phyloP scores from a whole-genome alignment of 1,139 yeast genomes.

The Zygoascus meyerae region DNA sequence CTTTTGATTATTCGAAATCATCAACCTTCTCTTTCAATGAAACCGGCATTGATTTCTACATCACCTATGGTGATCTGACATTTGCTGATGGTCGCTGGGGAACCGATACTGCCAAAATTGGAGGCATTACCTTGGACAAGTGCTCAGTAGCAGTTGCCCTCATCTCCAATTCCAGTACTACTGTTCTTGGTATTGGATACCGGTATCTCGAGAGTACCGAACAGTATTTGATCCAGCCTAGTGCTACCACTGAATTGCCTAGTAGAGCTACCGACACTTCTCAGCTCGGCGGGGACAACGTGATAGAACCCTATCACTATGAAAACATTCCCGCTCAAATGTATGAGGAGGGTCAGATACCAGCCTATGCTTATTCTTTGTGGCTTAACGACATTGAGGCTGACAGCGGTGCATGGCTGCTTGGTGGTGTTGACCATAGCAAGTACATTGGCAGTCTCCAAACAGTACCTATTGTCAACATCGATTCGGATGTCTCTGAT shows the following conservation, averaged over 20 bases:
- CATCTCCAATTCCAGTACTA: conserved; percentile 40
- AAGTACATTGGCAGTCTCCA: conserved; percentile 42
- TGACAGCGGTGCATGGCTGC: conserved; percentile 44
- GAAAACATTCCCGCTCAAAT: conserved; percentile 31
- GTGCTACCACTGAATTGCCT: conserved; percentile 6
- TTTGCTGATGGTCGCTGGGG: conserved; percentile 45
- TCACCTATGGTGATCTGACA: conserved; percentile 59
- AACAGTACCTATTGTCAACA: conserved; percentile 25
- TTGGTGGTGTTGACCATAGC: conserved; percentile 56
- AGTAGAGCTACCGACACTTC: conserved; percentile 1
- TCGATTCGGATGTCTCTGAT: conserved; percentile 8
- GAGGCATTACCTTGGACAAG: conserved; percentile 33
- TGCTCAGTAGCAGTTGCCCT: conserved; percentile 46
- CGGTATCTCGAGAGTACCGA: conserved; percentile 37
- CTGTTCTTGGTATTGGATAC: conserved; percentile 53
- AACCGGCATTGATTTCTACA: conserved; percentile 31
- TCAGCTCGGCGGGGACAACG: not conserved
- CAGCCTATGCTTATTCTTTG: conserved; percentile 47
- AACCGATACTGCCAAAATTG: conserved; percentile 39
- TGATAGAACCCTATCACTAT: conserved; percentile 8
- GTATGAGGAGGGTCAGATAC: conserved; percentile 44
- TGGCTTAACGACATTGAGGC: conserved; percentile 42
- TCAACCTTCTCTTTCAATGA: conserved; percentile 20
- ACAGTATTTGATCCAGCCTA: conserved; percentile 29
- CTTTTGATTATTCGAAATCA: conserved; percentile 21